A percentile compares a stretch with the other conserved stretches of the same genome.
These are phyloP conservation scores for Sporisorium sorghi DNA, from an alignment of 1,284 basidiomycete genomes.

Conservation along the genomic window DNA sequence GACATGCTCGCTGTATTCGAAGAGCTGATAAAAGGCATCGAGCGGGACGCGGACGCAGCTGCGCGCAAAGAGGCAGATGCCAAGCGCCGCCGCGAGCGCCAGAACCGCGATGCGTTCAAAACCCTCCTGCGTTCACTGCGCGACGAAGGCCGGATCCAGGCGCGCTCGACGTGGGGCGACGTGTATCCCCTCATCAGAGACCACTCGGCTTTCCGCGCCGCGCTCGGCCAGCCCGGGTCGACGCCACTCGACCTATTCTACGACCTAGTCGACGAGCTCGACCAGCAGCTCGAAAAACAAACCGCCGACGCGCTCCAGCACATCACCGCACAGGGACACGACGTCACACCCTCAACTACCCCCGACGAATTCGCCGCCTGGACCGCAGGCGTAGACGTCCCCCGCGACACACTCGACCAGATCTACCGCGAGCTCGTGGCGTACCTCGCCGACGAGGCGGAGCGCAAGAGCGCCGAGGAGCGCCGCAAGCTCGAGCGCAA, in stretches of 20 bases:
- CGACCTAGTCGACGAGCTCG: conserved; percentile 88
- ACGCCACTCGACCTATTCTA: conserved; percentile 95
- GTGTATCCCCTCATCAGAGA: conserved; percentile 81
- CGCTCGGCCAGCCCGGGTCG: conserved; percentile 91
- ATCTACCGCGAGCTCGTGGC: conserved; percentile 27
- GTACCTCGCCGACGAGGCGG: conserved; percentile 33
- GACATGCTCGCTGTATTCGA: conserved; percentile 67
- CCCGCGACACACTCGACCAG: conserved; percentile 23
- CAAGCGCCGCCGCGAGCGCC: conserved; percentile 45
- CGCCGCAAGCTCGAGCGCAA: conserved; percentile 85
- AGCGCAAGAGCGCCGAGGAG: conserved; percentile 70
- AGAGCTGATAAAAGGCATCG: conserved; percentile 59
- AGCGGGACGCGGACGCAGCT: conserved; percentile 49
- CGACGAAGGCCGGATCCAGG: conserved; percentile 77
- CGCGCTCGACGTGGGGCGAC: conserved; percentile 89
- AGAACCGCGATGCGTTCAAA: conserved; percentile 70
- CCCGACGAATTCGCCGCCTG: conserved; percentile 73
- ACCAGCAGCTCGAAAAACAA: conserved; percentile 83
- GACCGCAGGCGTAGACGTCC: conserved; percentile 16
- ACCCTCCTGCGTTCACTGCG: conserved; percentile 79
- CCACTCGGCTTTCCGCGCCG: conserved; percentile 83
- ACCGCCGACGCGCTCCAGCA: conserved; percentile 75
- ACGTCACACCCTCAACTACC: conserved; percentile 70
- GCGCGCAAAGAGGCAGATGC: conserved; percentile 23
- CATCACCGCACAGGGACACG: conserved; percentile 75